A percentile compares a stretch with the other conserved stretches of the same genome.
Conservation (phyloP, 352 stramenopile genomes). For the Phytophthora chlamydospora region DNA sequence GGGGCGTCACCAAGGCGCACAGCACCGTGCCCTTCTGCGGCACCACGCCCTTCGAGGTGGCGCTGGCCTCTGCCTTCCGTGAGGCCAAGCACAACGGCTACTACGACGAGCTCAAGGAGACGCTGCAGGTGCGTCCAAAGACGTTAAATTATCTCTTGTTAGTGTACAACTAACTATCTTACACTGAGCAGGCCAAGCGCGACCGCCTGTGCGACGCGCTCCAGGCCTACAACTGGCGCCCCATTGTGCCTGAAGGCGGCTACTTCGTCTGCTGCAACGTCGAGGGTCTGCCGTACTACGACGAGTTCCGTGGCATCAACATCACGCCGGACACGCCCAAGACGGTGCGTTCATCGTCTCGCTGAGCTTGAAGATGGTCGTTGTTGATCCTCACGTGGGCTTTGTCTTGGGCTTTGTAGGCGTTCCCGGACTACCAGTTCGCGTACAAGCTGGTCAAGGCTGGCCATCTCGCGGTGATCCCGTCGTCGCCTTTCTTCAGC, state of each 20-base stretch:
- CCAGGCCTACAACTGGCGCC: slow-evolving; percentile 79
- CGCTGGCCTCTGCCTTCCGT: slow-evolving; percentile 88
- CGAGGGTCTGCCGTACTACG: slow-evolving; percentile 66
- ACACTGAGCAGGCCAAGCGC: slow-evolving; percentile 73
- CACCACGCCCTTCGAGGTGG: slow-evolving; percentile 94
- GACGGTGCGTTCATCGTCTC: slow-evolving; percentile 42
- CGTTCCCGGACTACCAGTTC: slow-evolving; percentile 89
- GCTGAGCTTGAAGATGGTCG: slow-evolving; percentile 2
- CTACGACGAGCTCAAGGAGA: slow-evolving; percentile 71
- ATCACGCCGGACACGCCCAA: slow-evolving; percentile 58
- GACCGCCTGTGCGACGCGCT: slow-evolving; percentile 88
- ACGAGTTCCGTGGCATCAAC: slow-evolving; percentile 69
- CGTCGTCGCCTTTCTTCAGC: slow-evolving; percentile 94
- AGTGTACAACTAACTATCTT: slow-evolving; percentile 34
- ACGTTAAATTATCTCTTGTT: slow-evolving; percentile 15
- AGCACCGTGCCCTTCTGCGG: slow-evolving; percentile 94
- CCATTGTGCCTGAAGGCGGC: slow-evolving; percentile 92
- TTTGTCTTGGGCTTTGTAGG: slow-evolving; percentile 34
- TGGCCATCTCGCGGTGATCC: slow-evolving; percentile 93
- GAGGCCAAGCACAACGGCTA: slow-evolving; percentile 90
- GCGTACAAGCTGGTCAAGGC: slow-evolving; percentile 91
- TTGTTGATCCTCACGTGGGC: slow-evolving; percentile 4
- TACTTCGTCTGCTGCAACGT: slow-evolving; percentile 96
- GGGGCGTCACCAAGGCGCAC: slow-evolving; percentile 79
- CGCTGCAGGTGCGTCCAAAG: slow-evolving; percentile 45